Conservation (phyloP, 768 basidiomycete species). For the Crassisporium funariophilum region DNA sequence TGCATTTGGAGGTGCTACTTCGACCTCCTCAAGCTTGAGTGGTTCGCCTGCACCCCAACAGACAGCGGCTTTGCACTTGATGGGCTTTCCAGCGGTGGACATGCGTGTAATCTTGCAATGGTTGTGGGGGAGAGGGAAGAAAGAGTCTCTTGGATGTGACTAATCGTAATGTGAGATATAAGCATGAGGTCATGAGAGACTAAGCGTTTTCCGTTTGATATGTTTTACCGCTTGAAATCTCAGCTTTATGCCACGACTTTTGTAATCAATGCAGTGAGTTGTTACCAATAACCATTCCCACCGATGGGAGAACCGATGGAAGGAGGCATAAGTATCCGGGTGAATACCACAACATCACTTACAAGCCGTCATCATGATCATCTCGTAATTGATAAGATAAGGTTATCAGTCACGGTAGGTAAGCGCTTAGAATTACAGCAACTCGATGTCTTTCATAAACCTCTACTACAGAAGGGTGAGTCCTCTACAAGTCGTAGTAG, state of each 20-base stretch:
- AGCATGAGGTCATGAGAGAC: conserved; percentile 1
- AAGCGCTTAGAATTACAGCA: too few relatives aligned
- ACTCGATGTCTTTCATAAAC: conserved; percentile 72
- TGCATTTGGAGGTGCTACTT: conserved; percentile 88
- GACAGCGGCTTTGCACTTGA: conserved; percentile 89
- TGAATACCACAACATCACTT: too few relatives aligned
- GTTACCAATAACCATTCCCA: too few relatives aligned
- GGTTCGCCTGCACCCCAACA: conserved; percentile 93
- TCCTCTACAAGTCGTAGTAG: conserved; percentile 19
- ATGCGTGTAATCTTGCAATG: conserved; percentile 41
- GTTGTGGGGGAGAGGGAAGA: conserved; percentile 25
- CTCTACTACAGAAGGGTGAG: conserved; percentile 88
- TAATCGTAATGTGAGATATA: conserved; percentile 21
- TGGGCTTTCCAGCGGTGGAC: conserved; percentile 78
- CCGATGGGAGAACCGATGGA: too few relatives aligned
- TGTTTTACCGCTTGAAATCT: conserved; percentile 11
- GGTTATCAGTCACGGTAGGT: conserved; percentile 8
- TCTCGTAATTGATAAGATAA: conserved; percentile 1
- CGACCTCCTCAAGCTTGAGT: conserved; percentile 87
- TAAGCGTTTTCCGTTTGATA: conserved; percentile 6
- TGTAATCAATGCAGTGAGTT: too few relatives aligned
- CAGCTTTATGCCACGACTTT: background rate
- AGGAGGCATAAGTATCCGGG: too few relatives aligned
- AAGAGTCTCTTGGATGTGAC: conserved; percentile 6
- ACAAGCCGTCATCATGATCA: too few relatives aligned